Conservation (phyloP, 805 yeast genomes). For the Zygotorulaspora danielsina region DNA sequence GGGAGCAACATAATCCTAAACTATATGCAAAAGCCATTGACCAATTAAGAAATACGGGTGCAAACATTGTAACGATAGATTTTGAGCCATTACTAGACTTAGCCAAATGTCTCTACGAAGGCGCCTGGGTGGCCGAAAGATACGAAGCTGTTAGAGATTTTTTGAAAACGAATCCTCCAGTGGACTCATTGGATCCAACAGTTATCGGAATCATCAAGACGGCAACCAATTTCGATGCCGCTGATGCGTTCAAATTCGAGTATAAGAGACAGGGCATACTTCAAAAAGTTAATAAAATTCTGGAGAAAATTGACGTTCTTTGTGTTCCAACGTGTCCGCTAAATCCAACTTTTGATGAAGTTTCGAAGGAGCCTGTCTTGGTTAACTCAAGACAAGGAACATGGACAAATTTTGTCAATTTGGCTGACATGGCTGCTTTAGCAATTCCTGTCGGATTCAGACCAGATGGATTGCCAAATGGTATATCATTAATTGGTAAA, state of each 20-base stretch:
- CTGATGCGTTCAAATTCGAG: constrained; percentile 78
- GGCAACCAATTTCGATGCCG: constrained; percentile 76
- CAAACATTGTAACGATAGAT: constrained; percentile 58
- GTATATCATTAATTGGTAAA: constrained; percentile 77
- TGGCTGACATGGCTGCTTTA: constrained; percentile 88
- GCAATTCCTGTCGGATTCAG: constrained; percentile 91
- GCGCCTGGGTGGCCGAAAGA: constrained; percentile 98
- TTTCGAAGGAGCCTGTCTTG: constrained; percentile 69
- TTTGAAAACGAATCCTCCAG: constrained; percentile 65
- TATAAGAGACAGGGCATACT: constrained; percentile 80
- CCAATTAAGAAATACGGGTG: constrained; percentile 49
- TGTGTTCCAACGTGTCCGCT: constrained; percentile 93
- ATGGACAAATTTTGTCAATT: constrained; percentile 95
- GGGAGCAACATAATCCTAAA: constrained; percentile 71
- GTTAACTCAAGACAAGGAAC: constrained; percentile 93
- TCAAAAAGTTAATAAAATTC: constrained; percentile 52
- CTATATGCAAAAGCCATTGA: constrained; percentile 61
- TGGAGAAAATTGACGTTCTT: constrained; percentile 64
- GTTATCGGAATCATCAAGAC: constrained; percentile 71
- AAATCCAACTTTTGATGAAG: constrained; percentile 74
- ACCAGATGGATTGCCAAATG: constrained; percentile 82
- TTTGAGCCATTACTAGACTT: constrained; percentile 72
- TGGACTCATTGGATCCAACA: constrained; percentile 72
- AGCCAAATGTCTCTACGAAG: constrained; percentile 88
- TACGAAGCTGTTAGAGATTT: constrained; percentile 77